These are phyloP conservation scores for Fusarium liriodendri DNA, from an alignment of 2,329 filamentous ascomycete genomes.

Conservation along the genomic window DNA sequence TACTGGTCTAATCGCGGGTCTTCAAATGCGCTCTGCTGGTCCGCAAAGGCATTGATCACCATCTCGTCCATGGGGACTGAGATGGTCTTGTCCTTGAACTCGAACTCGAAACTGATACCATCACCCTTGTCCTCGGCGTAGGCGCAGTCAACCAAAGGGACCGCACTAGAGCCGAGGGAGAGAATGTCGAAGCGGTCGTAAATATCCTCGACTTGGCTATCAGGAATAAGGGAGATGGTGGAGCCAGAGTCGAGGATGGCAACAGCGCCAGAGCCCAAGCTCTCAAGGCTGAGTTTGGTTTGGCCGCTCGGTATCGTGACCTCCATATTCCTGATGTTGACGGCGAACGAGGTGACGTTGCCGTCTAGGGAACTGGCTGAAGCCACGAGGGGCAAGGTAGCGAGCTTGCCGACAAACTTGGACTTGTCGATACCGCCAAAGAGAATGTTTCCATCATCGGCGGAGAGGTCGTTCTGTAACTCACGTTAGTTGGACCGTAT, in stretches of 20 bases:
- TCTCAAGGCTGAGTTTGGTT: slow-evolving; percentile 47
- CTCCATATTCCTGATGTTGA: slow-evolving; percentile 53
- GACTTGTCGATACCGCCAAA: slow-evolving; percentile 83
- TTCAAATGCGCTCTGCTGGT: slow-evolving; percentile 53
- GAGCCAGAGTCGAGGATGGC: slow-evolving; percentile 81
- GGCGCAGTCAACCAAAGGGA: slow-evolving; percentile 64
- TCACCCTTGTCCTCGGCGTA: slow-evolving; percentile 57
- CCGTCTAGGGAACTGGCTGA: slow-evolving; percentile 54
- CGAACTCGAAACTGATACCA: slow-evolving; percentile 62
- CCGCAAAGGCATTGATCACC: slow-evolving; percentile 57
- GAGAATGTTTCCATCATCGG: slow-evolving; percentile 76
- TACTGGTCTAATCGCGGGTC: slow-evolving; percentile 47
- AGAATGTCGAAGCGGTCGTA: slow-evolving; percentile 64
- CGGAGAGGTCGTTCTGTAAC: slow-evolving; percentile 67
- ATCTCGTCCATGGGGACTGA: slow-evolving; percentile 65
- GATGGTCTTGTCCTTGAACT: slow-evolving; percentile 61
- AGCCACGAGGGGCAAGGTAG: slow-evolving; percentile 59
- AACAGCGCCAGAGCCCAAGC: slow-evolving; percentile 65
- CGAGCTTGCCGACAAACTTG: slow-evolving; percentile 72
- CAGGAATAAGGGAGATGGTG: slow-evolving; percentile 76
- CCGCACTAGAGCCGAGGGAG: slow-evolving; percentile 54
- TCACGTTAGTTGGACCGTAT: slow-evolving; percentile 10
- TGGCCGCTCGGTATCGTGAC: slow-evolving; percentile 44
- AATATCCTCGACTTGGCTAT: slow-evolving; percentile 63
- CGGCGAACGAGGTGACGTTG: slow-evolving; percentile 54